These are phyloP conservation scores for Coemansia javaensis DNA, from an alignment of 192 early-diverging fungal genomes.

Conservation along the genomic window DNA sequence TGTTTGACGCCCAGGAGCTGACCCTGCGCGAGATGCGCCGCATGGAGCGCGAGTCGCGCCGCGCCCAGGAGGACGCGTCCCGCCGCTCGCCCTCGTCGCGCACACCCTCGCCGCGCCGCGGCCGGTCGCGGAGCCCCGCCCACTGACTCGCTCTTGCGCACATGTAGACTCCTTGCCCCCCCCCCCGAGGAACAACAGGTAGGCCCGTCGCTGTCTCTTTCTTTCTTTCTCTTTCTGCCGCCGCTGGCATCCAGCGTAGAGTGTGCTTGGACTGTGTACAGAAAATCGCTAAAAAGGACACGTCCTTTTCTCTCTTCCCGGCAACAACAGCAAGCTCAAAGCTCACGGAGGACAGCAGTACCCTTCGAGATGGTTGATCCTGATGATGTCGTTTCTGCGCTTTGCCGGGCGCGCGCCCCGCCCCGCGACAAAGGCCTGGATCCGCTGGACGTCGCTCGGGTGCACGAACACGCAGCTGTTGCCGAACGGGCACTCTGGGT, in stretches of 20 bases:
- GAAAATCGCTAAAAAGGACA: too few relatives aligned
- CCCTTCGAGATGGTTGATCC: slow-evolving; percentile 28
- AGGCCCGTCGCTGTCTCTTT: too few relatives aligned
- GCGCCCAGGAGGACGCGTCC: slow-evolving; percentile 7
- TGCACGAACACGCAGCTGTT: slow-evolving; percentile 42
- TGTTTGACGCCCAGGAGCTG: slow-evolving; percentile 74
- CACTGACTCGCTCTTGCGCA: slow-evolving; percentile 5
- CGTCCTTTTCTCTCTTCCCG: too few relatives aligned
- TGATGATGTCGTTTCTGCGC: slow-evolving; percentile 36
- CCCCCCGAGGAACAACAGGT: too few relatives aligned
- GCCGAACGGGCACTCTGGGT: slow-evolving; percentile 33
- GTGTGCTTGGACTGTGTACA: too few relatives aligned
- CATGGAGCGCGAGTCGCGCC: slow-evolving; percentile 39
- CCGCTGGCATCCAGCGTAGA: too few relatives aligned
- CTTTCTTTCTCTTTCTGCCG: too few relatives aligned
- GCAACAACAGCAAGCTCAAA: too few relatives aligned
- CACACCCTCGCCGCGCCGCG: slow-evolving; percentile 43
- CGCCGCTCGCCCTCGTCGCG: slow-evolving; percentile 14
- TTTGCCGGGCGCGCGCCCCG: slow-evolving; percentile 15
- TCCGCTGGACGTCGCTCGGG: slow-evolving; percentile 30
- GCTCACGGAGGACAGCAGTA: too few relatives aligned
- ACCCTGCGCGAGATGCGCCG: slow-evolving; percentile 48
- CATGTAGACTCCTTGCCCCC: too few relatives aligned
- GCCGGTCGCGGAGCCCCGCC: slow-evolving; percentile 27
- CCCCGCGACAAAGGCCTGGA: slow-evolving; percentile 32